A percentile compares a stretch with the other conserved stretches of the same genome.
phyloP scores from a whole-genome alignment of 2,329 filamentous ascomycete species.

The Dactylonectria estremocensis region DNA sequence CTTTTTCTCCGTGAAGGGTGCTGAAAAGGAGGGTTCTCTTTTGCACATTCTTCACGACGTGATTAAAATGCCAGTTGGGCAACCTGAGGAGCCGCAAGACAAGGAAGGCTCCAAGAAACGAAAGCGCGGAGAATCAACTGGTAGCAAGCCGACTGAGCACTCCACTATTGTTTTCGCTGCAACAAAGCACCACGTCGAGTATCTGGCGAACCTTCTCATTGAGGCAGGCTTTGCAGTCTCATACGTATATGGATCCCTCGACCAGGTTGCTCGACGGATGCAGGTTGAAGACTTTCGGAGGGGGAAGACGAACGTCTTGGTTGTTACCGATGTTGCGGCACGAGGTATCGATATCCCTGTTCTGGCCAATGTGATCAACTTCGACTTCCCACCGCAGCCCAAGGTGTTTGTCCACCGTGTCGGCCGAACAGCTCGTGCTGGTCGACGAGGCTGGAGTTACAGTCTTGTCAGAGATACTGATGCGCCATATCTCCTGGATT shows the following conservation, averaged over 20 bases:
- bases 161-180: constrained; percentile 96
- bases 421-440: constrained; percentile 94
- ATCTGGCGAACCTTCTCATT: constrained; percentile 85
- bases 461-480: constrained; percentile 91
- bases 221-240: constrained; percentile 90
- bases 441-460: constrained; percentile 94
- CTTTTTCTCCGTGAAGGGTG: constrained; percentile 93
- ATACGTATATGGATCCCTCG: constrained; percentile 94
- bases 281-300: constrained; percentile 92
- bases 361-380: constrained; percentile 97
- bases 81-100: constrained; percentile 67
- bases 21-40: constrained; percentile 93
- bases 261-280: constrained; percentile 92
- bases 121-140: constrained; percentile 72
- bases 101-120: constrained; percentile 76
- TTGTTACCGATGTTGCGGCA: constrained; percentile 96
- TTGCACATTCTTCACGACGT: constrained; percentile 91
- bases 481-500: constrained; percentile 90
- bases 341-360: constrained; percentile 98
- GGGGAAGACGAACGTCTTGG: constrained; percentile 89
- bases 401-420: constrained; percentile 98
- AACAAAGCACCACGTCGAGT: constrained; percentile 98
- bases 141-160: constrained; percentile 83
- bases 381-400: constrained; percentile 96
- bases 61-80: constrained; percentile 87